A percentile compares a stretch with the other conserved stretches of the same genome.
phyloP scores from a whole-genome alignment of 2,329 filamentous ascomycete species.

The Tolypocladium endophyticum region DNA sequence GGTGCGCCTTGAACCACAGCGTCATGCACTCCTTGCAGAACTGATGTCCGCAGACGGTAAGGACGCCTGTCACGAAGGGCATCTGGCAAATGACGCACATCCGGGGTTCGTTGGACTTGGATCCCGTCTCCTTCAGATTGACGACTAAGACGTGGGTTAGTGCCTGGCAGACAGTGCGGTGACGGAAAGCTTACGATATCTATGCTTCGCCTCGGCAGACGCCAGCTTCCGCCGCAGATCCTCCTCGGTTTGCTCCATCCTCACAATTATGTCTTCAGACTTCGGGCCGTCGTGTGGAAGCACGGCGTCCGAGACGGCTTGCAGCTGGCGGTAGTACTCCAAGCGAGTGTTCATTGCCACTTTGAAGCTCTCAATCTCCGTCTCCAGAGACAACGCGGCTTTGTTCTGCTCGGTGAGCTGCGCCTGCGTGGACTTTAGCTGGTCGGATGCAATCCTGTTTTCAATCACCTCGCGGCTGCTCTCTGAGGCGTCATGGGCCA shows the following conservation, averaged over 20 bases:
- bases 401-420: slow-evolving; percentile 42
- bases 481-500: slow-evolving; percentile 13
- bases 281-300: slow-evolving; percentile 57
- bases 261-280: slow-evolving; percentile 36
- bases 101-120: slow-evolving; percentile 51
- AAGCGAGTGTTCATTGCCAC: slow-evolving; percentile 74
- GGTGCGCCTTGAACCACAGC: slow-evolving; percentile 64
- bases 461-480: slow-evolving; percentile 53
- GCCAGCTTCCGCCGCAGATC: slow-evolving; percentile 47
- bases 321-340: slow-evolving; percentile 84
- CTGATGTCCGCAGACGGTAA: slow-evolving; percentile 83
- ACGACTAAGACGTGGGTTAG: slow-evolving; percentile 25
- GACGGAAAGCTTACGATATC: slow-evolving; percentile 46
- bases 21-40: slow-evolving; percentile 85
- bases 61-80: slow-evolving; percentile 63
- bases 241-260: slow-evolving; percentile 21
- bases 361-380: slow-evolving; percentile 67
- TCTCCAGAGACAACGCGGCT: slow-evolving; percentile 38
- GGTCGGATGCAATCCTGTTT: slow-evolving; percentile 48
- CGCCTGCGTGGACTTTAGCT: slow-evolving; percentile 51
- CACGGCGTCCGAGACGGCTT: slow-evolving; percentile 83
- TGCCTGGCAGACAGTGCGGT: not conserved
- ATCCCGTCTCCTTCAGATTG: slow-evolving; percentile 45
- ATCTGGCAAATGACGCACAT: slow-evolving; percentile 82
- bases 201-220: slow-evolving; percentile 57